phyloP scores from a whole-genome alignment of 495 filamentous ascomycete genomes.

The Trichoderma virens region DNA sequence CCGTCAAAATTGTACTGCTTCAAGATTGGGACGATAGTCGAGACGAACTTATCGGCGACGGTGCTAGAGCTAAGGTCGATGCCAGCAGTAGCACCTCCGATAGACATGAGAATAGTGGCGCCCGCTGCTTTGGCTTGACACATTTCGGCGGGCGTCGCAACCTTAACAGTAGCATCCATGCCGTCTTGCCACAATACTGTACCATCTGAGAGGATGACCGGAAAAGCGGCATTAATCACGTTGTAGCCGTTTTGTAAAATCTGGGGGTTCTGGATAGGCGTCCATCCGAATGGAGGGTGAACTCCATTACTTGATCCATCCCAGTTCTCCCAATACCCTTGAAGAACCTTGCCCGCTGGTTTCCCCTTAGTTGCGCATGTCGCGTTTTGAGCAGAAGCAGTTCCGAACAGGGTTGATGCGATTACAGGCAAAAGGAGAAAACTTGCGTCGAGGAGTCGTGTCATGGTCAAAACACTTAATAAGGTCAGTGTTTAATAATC shows the following conservation, averaged over 20 bases:
- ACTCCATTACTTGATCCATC: conserved; percentile 17
- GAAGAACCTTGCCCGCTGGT: conserved; percentile 18
- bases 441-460: conserved; percentile 14
- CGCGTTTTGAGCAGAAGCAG: conserved; percentile 11
- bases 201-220: conserved; percentile 18
- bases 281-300: conserved; percentile 19
- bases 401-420: conserved; percentile 12
- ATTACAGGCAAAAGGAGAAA: conserved; percentile 13
- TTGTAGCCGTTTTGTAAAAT: conserved; percentile 17
- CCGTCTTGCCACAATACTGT: conserved; percentile 17
- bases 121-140: conserved; percentile 19
- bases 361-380: conserved; percentile 19
- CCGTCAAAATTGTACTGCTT: conserved; percentile 21
- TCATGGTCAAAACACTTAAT: conserved; percentile 10
- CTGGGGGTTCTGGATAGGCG: conserved; percentile 13
- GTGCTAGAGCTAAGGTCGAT: conserved; percentile 17
- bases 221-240: conserved; percentile 19
- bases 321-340: conserved; percentile 23
- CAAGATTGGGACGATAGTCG: conserved; percentile 19
- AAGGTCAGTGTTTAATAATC: not conserved
- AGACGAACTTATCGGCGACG: conserved; percentile 20
- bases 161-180: conserved; percentile 15
- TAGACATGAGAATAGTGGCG: conserved; percentile 46
- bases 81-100: conserved; percentile 45
- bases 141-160: conserved; percentile 17